Conservation (phyloP, 768 basidiomycete genomes). For the Suillus hirtellus region DNA sequence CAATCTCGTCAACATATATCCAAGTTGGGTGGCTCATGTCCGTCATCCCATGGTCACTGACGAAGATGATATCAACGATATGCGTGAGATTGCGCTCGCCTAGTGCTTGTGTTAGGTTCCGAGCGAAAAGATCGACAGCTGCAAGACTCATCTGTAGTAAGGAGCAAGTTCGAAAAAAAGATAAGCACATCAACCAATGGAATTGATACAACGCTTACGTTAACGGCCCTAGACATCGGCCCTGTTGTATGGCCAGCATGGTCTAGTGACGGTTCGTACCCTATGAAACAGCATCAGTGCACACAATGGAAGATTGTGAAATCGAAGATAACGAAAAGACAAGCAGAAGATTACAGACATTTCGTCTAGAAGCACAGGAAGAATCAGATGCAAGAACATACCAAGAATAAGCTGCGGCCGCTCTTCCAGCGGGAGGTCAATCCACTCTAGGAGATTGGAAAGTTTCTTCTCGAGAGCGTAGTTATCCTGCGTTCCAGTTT, state of each 20-base stretch:
- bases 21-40: constrained; percentile 78
- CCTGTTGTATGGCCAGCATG: constrained; percentile 80
- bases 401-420: constrained; percentile 81
- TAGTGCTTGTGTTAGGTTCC: constrained; percentile 62
- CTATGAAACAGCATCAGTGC: constrained; percentile 33
- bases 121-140: constrained; percentile 73
- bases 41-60: constrained; percentile 89
- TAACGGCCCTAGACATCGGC: constrained; percentile 68
- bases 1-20: constrained; percentile 79
- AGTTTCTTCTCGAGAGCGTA: constrained; percentile 70
- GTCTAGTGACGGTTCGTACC: constrained; percentile 83
- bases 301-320: background rate
- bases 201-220: constrained; percentile 45
- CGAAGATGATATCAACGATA: constrained; percentile 87
- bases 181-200: background rate
- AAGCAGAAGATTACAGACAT: background rate
- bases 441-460: constrained; percentile 75
- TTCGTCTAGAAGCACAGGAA: background rate
- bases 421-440: constrained; percentile 69
- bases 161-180: background rate
- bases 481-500: constrained; percentile 42
- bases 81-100: constrained; percentile 72
- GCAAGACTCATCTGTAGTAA: constrained; percentile 56
- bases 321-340: constrained; percentile 4
- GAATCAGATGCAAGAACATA: constrained; percentile 29